Evolutionary conservation across 1,284 basidiomycete species (phyloP), one percentile per base, ranked within the genome.

Genomic region (Apiotrichum porosum): DNA sequence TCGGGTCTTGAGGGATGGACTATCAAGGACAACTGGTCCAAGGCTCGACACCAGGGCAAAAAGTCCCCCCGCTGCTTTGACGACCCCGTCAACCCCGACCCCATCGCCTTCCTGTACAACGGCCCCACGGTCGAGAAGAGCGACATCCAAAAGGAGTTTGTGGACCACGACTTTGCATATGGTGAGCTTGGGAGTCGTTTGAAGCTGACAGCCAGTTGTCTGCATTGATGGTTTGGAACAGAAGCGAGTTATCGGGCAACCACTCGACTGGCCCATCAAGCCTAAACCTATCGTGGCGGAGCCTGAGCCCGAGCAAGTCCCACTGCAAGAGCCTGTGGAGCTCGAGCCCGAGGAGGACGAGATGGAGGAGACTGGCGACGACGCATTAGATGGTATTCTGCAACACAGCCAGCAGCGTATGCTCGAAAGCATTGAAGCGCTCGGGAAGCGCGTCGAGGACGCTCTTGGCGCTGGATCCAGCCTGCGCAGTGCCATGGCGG

Each of bases 371-470:
- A 54, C 52, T 1, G 69, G 68, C 23, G 66, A 61, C 33, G 61
- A 62, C 33, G 63, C 73, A 18, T 60, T 75, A 49, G 72, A 74
- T 47, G 67, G 66, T 39, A 71, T 74, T 23, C 59, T 75, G 5
- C 55, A 57, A 21, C 69, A 72, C 49, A 68, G 68, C 4, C 66
- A 72, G 40, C 54, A 61, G n/a, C 56, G 71, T 15, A 68, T 74
- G 65, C 48, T 72, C 23, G 69, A 70, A 24, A 61, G 66, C 13
- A 68, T 75, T 21, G 60, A 61, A 9, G 58, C 52, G 9, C 54
- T 75, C 2, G 59, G 61, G 15, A 38, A 56, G 19, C 52, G 62
- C 19, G 57, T 72, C 9, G 67, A 71, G 47, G n/a, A n/a, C n/a
- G n/a, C n/a, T n/a, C n/a, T n/a, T n/a, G n/a, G n/a, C n/a, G n/a